Evolutionary conservation across 2,329 filamentous ascomycete species (phyloP), one percentile per base, ranked within the genome.

Genomic region (Biscogniauxia marginata): DNA sequence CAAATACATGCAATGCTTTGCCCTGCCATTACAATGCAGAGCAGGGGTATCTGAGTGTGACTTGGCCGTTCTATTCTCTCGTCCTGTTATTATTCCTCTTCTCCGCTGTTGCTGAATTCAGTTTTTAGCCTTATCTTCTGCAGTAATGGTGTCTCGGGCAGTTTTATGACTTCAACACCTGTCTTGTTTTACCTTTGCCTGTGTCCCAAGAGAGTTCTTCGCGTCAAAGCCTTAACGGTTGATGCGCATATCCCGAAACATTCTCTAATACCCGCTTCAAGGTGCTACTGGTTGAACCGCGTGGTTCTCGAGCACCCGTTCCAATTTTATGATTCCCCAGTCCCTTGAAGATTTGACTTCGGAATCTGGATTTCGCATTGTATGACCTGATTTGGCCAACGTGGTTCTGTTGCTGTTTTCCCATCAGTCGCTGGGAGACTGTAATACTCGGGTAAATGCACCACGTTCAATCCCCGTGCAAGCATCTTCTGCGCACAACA

Each of bases 131-230:
- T 39, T 39, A 39, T 8, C 13, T n/a, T 39, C 7, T n/a, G 13
- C 11, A 39, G 30, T 16, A 39, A 39, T 16, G 9, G 2, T 39
- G 6, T 39, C n/a, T 39, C 50, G 49, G 48, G 30, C 50, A 48
- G 18, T 34, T 25, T 16, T 24, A 45, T 43, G 46, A 39, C 24
- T 22, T 54, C 18, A 30, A 24, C 34, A 48, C 8, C 47, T 52
- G 23, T 18, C 46, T 22, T 56, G 19, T 22, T 20, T 56, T 21
- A 8, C 46, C 46, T 34, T 19, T 30, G 20, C 18, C 25, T 46
- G 22, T 60, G 58, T 55, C 52, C 60, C 50, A 57, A 23, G 21
- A 9, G 23, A 50, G 53, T 60, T 58, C 52, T 52, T 55, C 53
- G 50, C 16, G 23, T 20, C 13, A 48, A 51, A 52, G 46, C 46